A percentile compares a stretch with the other conserved stretches of the same genome.
phyloP scores from a whole-genome alignment of 805 yeast genomes.

The Yarrowia deformans region DNA sequence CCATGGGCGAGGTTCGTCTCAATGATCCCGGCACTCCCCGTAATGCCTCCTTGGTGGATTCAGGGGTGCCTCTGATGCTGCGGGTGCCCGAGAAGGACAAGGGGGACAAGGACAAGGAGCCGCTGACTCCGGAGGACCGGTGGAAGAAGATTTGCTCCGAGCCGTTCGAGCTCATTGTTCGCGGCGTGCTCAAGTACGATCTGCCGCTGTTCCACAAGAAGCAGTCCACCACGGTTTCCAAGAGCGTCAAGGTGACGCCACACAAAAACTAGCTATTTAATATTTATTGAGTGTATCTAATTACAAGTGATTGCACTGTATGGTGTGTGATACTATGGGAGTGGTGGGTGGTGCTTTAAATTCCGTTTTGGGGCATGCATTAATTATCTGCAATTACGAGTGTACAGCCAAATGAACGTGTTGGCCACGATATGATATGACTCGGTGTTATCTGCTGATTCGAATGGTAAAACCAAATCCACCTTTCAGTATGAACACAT shows the following conservation, averaged over 20 bases:
- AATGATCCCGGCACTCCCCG: constrained; percentile 65
- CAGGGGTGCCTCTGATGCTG: constrained; percentile 13
- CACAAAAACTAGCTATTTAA: constrained; percentile 37
- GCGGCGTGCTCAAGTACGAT: constrained; percentile 81
- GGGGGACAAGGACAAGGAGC: constrained; percentile 5
- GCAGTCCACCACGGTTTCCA: constrained; percentile 36
- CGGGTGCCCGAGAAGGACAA: constrained; percentile 21
- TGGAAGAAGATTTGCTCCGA: constrained; percentile 38
- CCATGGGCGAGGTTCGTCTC: constrained; percentile 74
- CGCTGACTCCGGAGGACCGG: constrained; percentile 25
- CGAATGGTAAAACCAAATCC: too few relatives aligned
- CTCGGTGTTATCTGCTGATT: too few relatives aligned
- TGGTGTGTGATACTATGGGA: too few relatives aligned
- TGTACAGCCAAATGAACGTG: too few relatives aligned
- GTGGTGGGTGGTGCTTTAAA: not conserved
- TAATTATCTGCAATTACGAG: too few relatives aligned
- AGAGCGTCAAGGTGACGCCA: constrained; percentile 37
- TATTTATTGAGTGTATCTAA: constrained; percentile 34
- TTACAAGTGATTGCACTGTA: too few relatives aligned
- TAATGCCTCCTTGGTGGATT: constrained; percentile 3
- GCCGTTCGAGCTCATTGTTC: constrained; percentile 83
- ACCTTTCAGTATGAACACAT: too few relatives aligned
- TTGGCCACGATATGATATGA: too few relatives aligned
- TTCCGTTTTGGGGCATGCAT: too few relatives aligned
- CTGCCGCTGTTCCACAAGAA: constrained; percentile 56